Base-by-base conservation (phyloP, 441 rosid genomes). In the Bocquillonia castaneifolia region DNA sequence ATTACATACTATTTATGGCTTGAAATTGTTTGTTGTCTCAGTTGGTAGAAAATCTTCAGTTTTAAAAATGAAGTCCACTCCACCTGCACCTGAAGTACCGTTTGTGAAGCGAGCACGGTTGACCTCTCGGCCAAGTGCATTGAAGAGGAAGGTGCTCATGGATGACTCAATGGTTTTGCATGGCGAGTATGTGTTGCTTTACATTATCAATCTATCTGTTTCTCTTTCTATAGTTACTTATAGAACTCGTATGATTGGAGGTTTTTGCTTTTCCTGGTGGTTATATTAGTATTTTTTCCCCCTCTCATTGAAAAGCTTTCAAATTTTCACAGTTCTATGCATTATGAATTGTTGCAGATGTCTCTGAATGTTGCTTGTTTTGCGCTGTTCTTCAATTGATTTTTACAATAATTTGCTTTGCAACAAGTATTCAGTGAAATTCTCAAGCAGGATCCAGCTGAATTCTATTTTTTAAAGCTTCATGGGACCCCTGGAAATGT, bases 101-200 rank as follows among this genome's bases (percentile, higher is more conserved):
- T 70, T 96, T 32, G 74, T 74, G 65, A 95, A 95, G 76, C 96
- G 96, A 58, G 42, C 70, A 29, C 84, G 86, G 54, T 48, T 86
- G 75, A 79, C 86, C 68, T 76, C 87, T 23, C 89, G 87, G 42
- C 70, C 89, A 67, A 84, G 82, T 78, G 77, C 84, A 62, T 69
- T 78, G 36, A 95, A 91, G 88, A 91, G 98, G 84, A 95, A 95
- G 88, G 92, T 89, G 81, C 86, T 87, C 64, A 81, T 92, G 85
- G 99, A 95, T 75, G 98, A 95, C 72, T 76, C 83, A 26, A 89
- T 92, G 98, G 98, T 92, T 80, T 82, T 95, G 80, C 98, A 82
- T 59, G 99, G 99, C 89, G 97, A 95, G 99, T 95, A 92, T 75
- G 98, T 67, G 31, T 13, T 6, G 2, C 34, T 70, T 32, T 42